These are phyloP conservation scores for Metschnikowia orientalis DNA, from an alignment of 805 yeast genomes.

Conservation along the genomic window DNA sequence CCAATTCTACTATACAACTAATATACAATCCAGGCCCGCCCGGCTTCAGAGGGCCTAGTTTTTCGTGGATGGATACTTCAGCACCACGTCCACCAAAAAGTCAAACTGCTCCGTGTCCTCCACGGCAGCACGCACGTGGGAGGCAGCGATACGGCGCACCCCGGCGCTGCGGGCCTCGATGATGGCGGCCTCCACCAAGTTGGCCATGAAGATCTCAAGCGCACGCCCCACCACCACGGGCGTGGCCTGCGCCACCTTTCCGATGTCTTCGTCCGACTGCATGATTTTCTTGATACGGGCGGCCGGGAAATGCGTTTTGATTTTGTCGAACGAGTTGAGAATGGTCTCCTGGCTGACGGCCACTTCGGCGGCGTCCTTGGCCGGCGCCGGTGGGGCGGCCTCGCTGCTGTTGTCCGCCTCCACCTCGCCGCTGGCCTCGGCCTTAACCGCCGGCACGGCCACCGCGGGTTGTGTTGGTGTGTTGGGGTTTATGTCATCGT, in stretches of 20 bases:
- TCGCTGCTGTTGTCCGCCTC: background rate
- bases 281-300: conserved; percentile 93
- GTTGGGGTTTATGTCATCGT: no score
- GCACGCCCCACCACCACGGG: conserved; percentile 98
- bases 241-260: conserved; percentile 97
- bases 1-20: conserved; percentile 16
- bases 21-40: conserved; percentile 11
- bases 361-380: conserved; percentile 1
- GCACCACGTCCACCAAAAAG: conserved; percentile 74
- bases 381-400: background rate
- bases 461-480: conserved; percentile 6
- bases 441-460: background rate
- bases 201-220: conserved; percentile 83
- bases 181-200: conserved; percentile 80
- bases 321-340: conserved; percentile 39
- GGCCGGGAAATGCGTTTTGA: conserved; percentile 82
- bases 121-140: conserved; percentile 80
- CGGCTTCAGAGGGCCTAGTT: conserved; percentile 12
- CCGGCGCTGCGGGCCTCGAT: conserved; percentile 72
- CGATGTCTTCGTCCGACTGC: conserved; percentile 98
- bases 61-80: conserved; percentile 50
- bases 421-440: conserved; percentile 4
- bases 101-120: conserved; percentile 87
- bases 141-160: conserved; percentile 74
- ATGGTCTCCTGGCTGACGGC: conserved; percentile 31